A percentile compares a stretch with the other conserved stretches of the same genome.
Conservation (phyloP, 345 rosid species). For the Ricinus communis region DNA sequence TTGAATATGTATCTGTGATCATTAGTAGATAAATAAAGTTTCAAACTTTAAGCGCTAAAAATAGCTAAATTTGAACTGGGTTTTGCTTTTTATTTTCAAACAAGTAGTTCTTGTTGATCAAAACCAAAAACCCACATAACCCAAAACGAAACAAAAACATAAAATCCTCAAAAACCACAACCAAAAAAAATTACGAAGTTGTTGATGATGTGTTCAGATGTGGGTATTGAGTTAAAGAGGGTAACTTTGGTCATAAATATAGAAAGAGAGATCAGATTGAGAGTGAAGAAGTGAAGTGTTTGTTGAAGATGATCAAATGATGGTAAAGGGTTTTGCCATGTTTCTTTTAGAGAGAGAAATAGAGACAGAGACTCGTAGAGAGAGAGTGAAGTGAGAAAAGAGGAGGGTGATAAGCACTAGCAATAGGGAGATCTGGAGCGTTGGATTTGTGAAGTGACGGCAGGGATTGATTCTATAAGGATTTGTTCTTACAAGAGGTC, state of each 20-base stretch:
- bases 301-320: slow-evolving; percentile 4
- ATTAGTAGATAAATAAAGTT: slow-evolving; percentile 23
- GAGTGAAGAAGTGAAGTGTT: slow-evolving; percentile 6
- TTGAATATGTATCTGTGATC: slow-evolving; percentile 36
- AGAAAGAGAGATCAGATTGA: slow-evolving; percentile 20
- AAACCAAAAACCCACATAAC: slow-evolving; percentile 2
- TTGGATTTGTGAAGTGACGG: slow-evolving; percentile 39
- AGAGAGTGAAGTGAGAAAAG: slow-evolving; percentile 28
- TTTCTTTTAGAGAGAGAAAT: neutral
- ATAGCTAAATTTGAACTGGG: slow-evolving; percentile 6
- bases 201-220: neutral
- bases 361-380: neutral
- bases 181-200: neutral
- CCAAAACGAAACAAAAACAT: neutral
- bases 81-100: neutral
- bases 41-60: slow-evolving; percentile 9
- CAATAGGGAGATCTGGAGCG: slow-evolving; percentile 31
- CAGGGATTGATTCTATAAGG: slow-evolving; percentile 27
- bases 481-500: slow-evolving; percentile 31
- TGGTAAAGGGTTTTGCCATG: too few relatives aligned
- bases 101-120: slow-evolving; percentile 10
- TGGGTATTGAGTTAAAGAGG: neutral
- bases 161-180: neutral
- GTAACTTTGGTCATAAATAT: slow-evolving; percentile 8
- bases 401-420: slow-evolving; percentile 39